Evolutionary conservation across 2,329 filamentous ascomycete genomes (phyloP), one percentile per base, ranked within the genome.

Genomic region (Hypoxylon sp.): DNA sequence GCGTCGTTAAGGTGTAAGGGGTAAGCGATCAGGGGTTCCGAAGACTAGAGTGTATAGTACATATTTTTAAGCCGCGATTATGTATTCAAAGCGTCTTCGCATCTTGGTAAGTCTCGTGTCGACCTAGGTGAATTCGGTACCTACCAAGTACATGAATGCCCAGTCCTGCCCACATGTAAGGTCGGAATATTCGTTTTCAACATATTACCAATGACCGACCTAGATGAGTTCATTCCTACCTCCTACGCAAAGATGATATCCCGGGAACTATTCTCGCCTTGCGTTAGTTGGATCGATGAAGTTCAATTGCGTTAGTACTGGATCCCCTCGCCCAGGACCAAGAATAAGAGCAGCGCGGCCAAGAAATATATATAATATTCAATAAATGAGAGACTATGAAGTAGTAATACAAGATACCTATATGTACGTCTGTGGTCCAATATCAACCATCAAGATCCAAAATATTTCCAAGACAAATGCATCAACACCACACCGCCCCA

Each of bases 1-100:
- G n/a, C 3, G 10, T 17, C n/a, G 21, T 21, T 44, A 7, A 31
- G 7, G 42, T 7, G 19, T 24, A n/a, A 29, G 27, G 63, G 37
- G 48, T 56, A 61, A 48, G 53, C 39, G 39, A 17, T 10, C 7
- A 21, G 44, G 4, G 19, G 37, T 35, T 21, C 15, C 13, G 21
- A 50, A 13, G 32, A 52, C 19, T 53, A 61, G 52, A 35, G 35
- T 59, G 58, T 67, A 59, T 19, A 62, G 27, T 56, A 21, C 17
- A 31, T 62, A 54, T 39, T 44, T 21, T 37, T 32, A 51, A 39
- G 31, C 42, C 35, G 52, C 17, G 58, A 59, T n/a, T n/a, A n/a
- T n/a, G n/a, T 59, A n/a, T 59, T 35, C 29, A 50, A 47, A 39
- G 6, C 37, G 10, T 32, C 39, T 19, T 2, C 3, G 57, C 32